Conservation (phyloP, 2,329 filamentous ascomycete species). For the Mycosphaerella arachidis region DNA sequence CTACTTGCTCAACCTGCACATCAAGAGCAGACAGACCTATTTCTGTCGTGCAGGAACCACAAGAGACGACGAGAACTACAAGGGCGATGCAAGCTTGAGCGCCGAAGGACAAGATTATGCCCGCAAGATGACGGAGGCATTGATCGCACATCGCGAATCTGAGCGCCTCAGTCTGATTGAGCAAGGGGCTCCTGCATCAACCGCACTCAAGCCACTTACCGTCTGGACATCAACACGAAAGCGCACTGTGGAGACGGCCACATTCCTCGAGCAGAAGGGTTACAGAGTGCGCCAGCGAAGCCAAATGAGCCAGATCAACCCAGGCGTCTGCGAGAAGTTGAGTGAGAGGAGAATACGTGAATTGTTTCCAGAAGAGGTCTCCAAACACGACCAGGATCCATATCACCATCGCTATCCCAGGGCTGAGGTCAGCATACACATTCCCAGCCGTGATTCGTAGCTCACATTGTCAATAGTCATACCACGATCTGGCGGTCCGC, state of each 20-base stretch:
- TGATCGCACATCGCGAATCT: slow-evolving; percentile 77
- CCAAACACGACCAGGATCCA: slow-evolving; percentile 88
- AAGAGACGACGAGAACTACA: slow-evolving; percentile 85
- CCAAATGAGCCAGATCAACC: slow-evolving; percentile 96
- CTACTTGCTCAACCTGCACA: slow-evolving; percentile 94
- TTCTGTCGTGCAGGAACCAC: slow-evolving; percentile 85
- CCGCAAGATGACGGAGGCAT: slow-evolving; percentile 75
- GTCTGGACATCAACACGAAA: slow-evolving; percentile 94
- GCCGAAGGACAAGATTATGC: slow-evolving; percentile 77
- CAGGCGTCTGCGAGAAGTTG: slow-evolving; percentile 91
- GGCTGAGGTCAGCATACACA: slow-evolving; percentile 63
- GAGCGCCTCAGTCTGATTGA: slow-evolving; percentile 68
- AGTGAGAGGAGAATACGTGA: slow-evolving; percentile 75
- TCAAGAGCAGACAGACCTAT: slow-evolving; percentile 90
- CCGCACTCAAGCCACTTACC: slow-evolving; percentile 71
- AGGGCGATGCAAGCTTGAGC: slow-evolving; percentile 79
- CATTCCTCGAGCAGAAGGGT: slow-evolving; percentile 71
- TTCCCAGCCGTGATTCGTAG: background rate
- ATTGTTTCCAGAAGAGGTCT: slow-evolving; percentile 83
- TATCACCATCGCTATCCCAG: slow-evolving; percentile 96
- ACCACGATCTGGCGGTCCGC: slow-evolving; percentile 96
- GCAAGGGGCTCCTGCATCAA: slow-evolving; percentile 58
- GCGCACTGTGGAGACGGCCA: slow-evolving; percentile 83
- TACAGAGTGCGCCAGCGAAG: slow-evolving; percentile 87
- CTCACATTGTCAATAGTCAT: slow-evolving; percentile 59